Evolutionary conservation across 202 grass and related monocot species (phyloP), one percentile per base, ranked within the genome.

Genomic region (Musa balbisiana): DNA sequence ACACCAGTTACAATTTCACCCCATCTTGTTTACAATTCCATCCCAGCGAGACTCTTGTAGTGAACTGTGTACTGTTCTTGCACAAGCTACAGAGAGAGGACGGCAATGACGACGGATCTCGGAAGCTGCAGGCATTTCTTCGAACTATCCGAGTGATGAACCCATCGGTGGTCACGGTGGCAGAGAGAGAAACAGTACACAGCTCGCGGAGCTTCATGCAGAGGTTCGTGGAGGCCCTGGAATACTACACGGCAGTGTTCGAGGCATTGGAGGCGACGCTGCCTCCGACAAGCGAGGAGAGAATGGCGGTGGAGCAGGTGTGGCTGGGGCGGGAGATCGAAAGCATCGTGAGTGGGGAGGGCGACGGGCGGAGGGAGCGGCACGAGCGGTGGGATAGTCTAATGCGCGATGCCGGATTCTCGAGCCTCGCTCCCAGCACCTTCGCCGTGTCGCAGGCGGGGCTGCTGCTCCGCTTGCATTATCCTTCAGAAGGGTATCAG

Each of bases 181-280:
- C 55, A 17, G 55, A 58, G 55, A 14, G 55, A 17, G 55, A 43
- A 43, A 43, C 33, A 43, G 33, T 43, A 8, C 33, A 76, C 69
- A 29, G 63, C 72, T 59, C 67, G 49, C 82, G 89, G 77, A 85
- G 83, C 25, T 84, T 92, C 10, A 78, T 84, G 1, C 85, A 69
- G 27, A 76, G 83, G 33, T 89, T 89, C 9, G 75, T 73, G 2
- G 79, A 78, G 33, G 79, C 88, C 51, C 83, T 93, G 81, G 94
- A 97, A 1, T 84, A 91, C 85, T 97, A 97, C 79, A 62, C 55
- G 20, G 90, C 86, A 6, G 83, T 91, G 80, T 97, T 97, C 80
- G 94, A 97, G 55, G 85, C 94, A 3, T 80, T 97, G 23, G 94
- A 97, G 76, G 90, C 94, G 11, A 97, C 94, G 13, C 88, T 86